Evolutionary conservation across 2,329 filamentous ascomycete genomes (phyloP).

Genomic region (Ophiostoma australiae): DNA sequence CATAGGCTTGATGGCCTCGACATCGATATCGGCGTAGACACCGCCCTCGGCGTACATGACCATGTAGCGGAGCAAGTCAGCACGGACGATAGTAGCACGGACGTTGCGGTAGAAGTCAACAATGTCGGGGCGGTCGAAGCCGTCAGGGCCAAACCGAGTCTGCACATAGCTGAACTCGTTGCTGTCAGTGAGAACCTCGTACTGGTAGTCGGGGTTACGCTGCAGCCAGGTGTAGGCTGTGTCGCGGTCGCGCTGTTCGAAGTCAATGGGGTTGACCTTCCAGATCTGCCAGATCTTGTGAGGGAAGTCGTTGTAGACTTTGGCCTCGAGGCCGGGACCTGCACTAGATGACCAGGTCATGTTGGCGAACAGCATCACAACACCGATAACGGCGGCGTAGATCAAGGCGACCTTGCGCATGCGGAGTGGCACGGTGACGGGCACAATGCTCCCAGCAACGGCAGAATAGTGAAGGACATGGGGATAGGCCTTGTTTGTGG

Average conservation of each 20-base stretch:
- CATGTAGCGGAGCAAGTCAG: conserved; percentile 61
- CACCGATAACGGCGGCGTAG: conserved; percentile 22
- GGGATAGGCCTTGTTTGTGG: neutral
- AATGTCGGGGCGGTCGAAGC: conserved; percentile 63
- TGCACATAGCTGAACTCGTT: conserved; percentile 66
- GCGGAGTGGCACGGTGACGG: conserved; percentile 22
- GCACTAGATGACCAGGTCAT: conserved; percentile 17
- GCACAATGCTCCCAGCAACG: neutral
- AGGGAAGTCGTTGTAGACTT: conserved; percentile 44
- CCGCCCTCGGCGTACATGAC: conserved; percentile 64
- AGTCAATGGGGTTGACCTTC: conserved; percentile 63
- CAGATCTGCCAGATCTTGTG: conserved; percentile 73
- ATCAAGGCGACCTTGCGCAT: conserved; percentile 24
- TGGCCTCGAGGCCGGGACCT: neutral
- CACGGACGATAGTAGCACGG: conserved; percentile 61
- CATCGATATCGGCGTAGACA: conserved; percentile 44
- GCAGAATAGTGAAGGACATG: conserved; percentile 9
- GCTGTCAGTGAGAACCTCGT: conserved; percentile 64
- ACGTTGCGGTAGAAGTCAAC: conserved; percentile 55
- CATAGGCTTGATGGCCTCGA: conserved; percentile 40
- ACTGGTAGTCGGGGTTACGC: conserved; percentile 62
- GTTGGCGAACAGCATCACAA: conserved; percentile 22
- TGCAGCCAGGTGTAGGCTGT: conserved; percentile 59
- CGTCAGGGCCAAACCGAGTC: conserved; percentile 59
- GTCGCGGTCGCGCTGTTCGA: conserved; percentile 58